phyloP scores from a whole-genome alignment of 83 land plant genomes.

The Picea mariana region DNA sequence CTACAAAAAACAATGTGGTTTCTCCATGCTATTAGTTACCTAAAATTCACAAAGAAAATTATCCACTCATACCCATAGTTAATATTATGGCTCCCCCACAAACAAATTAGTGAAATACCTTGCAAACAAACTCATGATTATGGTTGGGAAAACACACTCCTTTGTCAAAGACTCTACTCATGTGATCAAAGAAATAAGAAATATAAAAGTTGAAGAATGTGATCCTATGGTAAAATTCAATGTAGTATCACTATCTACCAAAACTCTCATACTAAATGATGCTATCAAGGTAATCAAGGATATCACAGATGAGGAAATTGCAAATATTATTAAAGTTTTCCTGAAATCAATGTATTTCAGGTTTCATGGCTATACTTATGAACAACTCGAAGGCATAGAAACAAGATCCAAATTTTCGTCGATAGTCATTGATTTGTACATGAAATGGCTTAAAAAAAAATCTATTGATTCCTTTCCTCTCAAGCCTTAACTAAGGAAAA shows the following conservation, averaged over 20 bases:
- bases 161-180: not conserved
- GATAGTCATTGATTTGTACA: not conserved
- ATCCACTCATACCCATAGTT: too few relatives aligned
- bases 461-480: not conserved
- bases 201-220: not conserved
- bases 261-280: not conserved
- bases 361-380: not conserved
- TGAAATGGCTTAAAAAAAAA: not conserved
- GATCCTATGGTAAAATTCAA: not conserved
- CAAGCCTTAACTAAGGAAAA: not conserved
- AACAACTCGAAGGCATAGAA: not conserved
- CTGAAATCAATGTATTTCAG: not conserved
- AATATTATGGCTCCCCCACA: too few relatives aligned
- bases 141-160: too few relatives aligned
- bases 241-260: not conserved
- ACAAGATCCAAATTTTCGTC: not conserved
- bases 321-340: not conserved
- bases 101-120: too few relatives aligned
- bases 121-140: too few relatives aligned
- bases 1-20: too few relatives aligned
- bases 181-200: not conserved
- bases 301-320: not conserved
- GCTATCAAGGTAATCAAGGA: not conserved
- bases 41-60: too few relatives aligned
- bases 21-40: too few relatives aligned